Base-by-base conservation (phyloP, 2,329 filamentous ascomycete genomes). In the Arachnomyces sp. region DNA sequence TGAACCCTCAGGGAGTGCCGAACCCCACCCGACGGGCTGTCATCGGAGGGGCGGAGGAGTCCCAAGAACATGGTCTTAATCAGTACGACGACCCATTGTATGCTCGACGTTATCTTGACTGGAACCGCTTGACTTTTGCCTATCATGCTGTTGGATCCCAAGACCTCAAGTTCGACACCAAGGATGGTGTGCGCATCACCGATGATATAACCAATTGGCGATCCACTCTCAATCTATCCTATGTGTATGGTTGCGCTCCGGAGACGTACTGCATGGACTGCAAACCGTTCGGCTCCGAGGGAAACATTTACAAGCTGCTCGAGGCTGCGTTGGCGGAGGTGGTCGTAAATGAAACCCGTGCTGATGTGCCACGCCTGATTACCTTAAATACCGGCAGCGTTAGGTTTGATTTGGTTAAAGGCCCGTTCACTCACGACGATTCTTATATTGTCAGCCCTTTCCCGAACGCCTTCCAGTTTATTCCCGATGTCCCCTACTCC, bases 31-130 rank as follows among this genome's bases (percentile, higher is more conserved):
- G 56, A 34, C 60, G 51, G 35, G 66, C 64, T 1, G 48, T 59
- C 18, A 58, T 54, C 47, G 52, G 14, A 17, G 16, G 34, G 3
- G 14, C 29, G 8, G n/a, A 28, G 18, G 2, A 13, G 15, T 9
- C 17, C 3, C n/a, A n/a, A n/a, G 25, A 5, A 2, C 31, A 34
- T 15, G 16, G 7, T 9, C 21, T 51, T 33, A 25, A 43, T 46
- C 16, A 31, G 43, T 25, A 25, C 9, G 21, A 5, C 12, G 13
- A 16, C 9, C 36, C 57, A 9, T 43, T 39, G 7, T 80, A 75
- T 52, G 72, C 74, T 3, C 73, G 80, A 6, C 71, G 79, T 16
- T 84, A 82, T 52, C 67, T 84, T 7, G 80, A 84, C 60, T 84
- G 78, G 74, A 84, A 83, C 56, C 71, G 77, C 4, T 63, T 70